Evolutionary conservation across 441 rosid genomes (phyloP).

Genomic region (Aquilaria agallochum): DNA sequence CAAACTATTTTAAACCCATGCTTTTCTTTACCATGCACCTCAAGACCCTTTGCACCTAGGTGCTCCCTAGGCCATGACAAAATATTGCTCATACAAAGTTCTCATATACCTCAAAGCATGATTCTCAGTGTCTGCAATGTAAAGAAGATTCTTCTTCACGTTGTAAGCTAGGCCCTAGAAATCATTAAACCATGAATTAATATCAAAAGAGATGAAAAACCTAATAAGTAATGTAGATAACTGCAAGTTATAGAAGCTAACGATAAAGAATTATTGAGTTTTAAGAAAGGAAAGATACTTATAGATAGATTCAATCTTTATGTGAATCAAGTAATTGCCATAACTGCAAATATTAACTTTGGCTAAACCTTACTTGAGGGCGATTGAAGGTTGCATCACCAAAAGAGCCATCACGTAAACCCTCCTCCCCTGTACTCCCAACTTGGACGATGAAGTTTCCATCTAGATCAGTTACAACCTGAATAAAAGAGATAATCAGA

Average conservation of each 20-base stretch:
- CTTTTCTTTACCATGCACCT: too few relatives aligned
- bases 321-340: neutral
- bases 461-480: conserved; percentile 90
- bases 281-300: neutral
- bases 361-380: conserved; percentile 61
- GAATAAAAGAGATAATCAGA: conserved; percentile 10
- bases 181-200: too few relatives aligned
- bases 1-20: too few relatives aligned
- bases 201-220: too few relatives aligned
- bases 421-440: conserved; percentile 86
- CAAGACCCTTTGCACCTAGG: too few relatives aligned
- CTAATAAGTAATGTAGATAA: conserved; percentile 15
- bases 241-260: conserved; percentile 3
- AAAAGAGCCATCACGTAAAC: conserved; percentile 78
- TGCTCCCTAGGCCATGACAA: too few relatives aligned
- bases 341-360: conserved; percentile 6
- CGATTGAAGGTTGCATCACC: conserved; percentile 80
- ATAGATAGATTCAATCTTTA: neutral
- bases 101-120: conserved; percentile 81
- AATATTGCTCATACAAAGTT: conserved; percentile 3
- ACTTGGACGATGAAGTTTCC: conserved; percentile 87
- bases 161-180: conserved; percentile 88
- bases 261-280: neutral
- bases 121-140: conserved; percentile 95
- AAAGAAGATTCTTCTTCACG: conserved; percentile 78